Evolutionary conservation across 192 early-diverging fungal species (phyloP), one percentile per base, ranked within the genome.

Genomic region (Coemansia erecta): DNA sequence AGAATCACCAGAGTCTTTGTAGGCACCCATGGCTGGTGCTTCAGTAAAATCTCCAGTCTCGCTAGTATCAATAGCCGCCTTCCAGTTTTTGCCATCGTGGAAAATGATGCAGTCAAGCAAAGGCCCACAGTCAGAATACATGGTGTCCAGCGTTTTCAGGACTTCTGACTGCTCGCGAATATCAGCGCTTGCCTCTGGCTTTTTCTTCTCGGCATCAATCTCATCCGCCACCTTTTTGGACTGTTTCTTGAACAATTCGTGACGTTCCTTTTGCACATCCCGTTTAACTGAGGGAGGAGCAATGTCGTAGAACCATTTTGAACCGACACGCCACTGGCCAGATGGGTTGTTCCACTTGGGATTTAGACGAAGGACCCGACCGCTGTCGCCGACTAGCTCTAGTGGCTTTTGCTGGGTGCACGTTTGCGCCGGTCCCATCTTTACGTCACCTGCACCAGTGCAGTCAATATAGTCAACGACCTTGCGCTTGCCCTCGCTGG

Each of bases 391-490:
- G 13, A 70, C 58, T 37, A 95, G 72, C 22, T 82, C 83, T 5
- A 72, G 45, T 7, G 61, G 56, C 14, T 77, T 71, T 44, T 71
- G 67, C 18, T 71, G 62, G 1, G 81, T 75, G 48, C 73, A 66
- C 49, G 76, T 80, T 21, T 75, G 45, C 19, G 70, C 68, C 15
- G 64, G 69, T 17, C 86, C 56, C 51, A 92, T 82, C 53, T 64
- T 61, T 4, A 93, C 86, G 49, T 90, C 90, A 50, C 88, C 89
- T 31, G 84, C 82, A 28, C 95, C 94, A 2, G 94, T 91, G 82
- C 96, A 98, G 82, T 98, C 96, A 44, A 98, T 85, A 56, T 90
- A 85, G 71, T 96, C 92, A 24, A 95, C 78, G 22, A 98, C 78
- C 74, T 98, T 98, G 52, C 86, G 89, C 68, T 88, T 85, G 41